Percentiles rank a stretch among this genome's conserved stretches.
phyloP scores from a whole-genome alignment of 352 stramenopile genomes.

The Phytophthora idaei region DNA sequence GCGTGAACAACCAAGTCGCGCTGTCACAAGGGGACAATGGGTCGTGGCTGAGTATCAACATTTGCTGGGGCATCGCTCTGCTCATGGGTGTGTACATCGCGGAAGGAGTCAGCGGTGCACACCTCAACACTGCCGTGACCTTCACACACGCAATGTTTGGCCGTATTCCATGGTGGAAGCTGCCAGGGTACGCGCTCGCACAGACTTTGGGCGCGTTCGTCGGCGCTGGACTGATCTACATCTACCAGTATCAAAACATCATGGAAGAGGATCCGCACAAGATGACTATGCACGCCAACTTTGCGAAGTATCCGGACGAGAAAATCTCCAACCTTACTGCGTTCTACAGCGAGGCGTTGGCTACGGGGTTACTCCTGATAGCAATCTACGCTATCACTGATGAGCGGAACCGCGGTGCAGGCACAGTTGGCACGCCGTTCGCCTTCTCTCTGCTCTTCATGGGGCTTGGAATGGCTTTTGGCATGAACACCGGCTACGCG shows the following conservation, averaged over 20 bases:
- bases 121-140: slow-evolving; percentile 63
- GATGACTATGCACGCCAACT: slow-evolving; percentile 43
- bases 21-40: slow-evolving; percentile 49
- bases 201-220: slow-evolving; percentile 52
- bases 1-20: slow-evolving; percentile 61
- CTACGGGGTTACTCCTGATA: slow-evolving; percentile 49
- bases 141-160: slow-evolving; percentile 55
- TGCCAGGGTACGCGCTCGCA: slow-evolving; percentile 42
- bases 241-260: slow-evolving; percentile 53
- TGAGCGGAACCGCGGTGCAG: slow-evolving; percentile 47
- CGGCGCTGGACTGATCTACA: slow-evolving; percentile 45
- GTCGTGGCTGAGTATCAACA: slow-evolving; percentile 64
- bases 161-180: slow-evolving; percentile 51
- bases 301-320: slow-evolving; percentile 51
- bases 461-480: slow-evolving; percentile 64
- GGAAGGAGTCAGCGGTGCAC: slow-evolving; percentile 51
- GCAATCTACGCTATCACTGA: slow-evolving; percentile 65
- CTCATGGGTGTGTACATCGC: slow-evolving; percentile 55
- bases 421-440: slow-evolving; percentile 40
- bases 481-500: slow-evolving; percentile 46
- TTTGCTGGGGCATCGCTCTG: slow-evolving; percentile 50
- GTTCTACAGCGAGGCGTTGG: slow-evolving; percentile 64
- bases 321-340: slow-evolving; percentile 48
- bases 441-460: slow-evolving; percentile 59
- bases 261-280: slow-evolving; percentile 46